These are phyloP conservation scores for Pichia exigua DNA, from an alignment of 805 yeast species.

Conservation along the genomic window DNA sequence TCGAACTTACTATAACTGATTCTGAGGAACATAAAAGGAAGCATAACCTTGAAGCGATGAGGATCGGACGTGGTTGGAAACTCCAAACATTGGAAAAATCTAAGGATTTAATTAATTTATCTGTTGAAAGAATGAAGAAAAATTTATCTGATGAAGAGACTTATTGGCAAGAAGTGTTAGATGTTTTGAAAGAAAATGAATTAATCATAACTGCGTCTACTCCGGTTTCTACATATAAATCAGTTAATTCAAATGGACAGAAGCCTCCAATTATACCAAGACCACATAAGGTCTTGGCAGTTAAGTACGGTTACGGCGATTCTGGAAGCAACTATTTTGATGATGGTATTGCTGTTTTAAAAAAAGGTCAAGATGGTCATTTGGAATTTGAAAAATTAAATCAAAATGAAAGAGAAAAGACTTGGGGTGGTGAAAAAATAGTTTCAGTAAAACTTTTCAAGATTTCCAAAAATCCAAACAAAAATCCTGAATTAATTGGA, in stretches of 20 bases:
- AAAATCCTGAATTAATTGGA: constrained; percentile 6
- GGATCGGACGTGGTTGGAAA: constrained; percentile 78
- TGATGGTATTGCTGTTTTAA: constrained; percentile 67
- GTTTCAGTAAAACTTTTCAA: constrained; percentile 48
- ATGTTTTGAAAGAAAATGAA: constrained; percentile 43
- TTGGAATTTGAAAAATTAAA: constrained; percentile 29
- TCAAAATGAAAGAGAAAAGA: constrained; percentile 30
- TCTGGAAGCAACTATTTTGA: constrained; percentile 75
- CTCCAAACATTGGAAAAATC: constrained; percentile 56
- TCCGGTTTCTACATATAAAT: neutral
- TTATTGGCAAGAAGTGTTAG: constrained; percentile 54
- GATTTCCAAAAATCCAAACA: constrained; percentile 11
- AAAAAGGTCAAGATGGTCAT: constrained; percentile 39
- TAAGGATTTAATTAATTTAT: constrained; percentile 39
- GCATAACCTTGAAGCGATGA: constrained; percentile 14
- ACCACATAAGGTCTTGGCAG: constrained; percentile 33
- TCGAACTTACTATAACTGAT: constrained; percentile 22
- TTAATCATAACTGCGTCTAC: constrained; percentile 50
- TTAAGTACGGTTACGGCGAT: constrained; percentile 87
- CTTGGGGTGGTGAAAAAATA: constrained; percentile 32
- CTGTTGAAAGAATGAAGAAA: constrained; percentile 42
- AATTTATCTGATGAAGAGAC: constrained; percentile 54
- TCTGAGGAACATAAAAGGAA: constrained; percentile 10
- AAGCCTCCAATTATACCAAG: neutral
- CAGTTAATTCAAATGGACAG: neutral